phyloP scores from a whole-genome alignment of 2,329 filamentous ascomycete species.

The Paecilomyces sp. region DNA sequence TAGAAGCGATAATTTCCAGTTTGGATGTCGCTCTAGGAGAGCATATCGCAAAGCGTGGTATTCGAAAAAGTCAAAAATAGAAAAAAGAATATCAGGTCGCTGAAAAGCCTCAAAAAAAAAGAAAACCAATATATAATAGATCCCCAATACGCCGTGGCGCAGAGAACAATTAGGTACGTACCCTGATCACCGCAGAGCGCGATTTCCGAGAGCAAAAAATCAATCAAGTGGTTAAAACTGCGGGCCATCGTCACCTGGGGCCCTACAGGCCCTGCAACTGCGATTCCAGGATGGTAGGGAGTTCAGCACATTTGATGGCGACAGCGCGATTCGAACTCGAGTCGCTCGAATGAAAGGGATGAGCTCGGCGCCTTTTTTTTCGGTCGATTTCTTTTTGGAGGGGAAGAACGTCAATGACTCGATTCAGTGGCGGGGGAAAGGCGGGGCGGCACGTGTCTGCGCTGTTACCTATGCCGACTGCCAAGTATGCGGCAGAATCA shows the following conservation, averaged over 20 bases:
- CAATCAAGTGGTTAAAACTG: constrained; percentile 50
- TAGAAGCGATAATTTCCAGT: not conserved
- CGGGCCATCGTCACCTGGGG: constrained; percentile 32
- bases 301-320: not conserved
- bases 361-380: not conserved
- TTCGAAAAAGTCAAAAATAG: not conserved
- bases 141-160: no score
- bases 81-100: not conserved
- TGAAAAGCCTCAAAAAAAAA: constrained; percentile 10
- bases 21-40: not conserved
- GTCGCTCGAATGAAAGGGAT: constrained; percentile 5
- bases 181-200: constrained; percentile 53
- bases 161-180: constrained; percentile 29
- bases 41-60: not conserved
- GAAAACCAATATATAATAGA: constrained; percentile 1
- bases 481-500: not conserved
- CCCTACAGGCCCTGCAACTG: not conserved
- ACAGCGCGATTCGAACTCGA: constrained; percentile 8
- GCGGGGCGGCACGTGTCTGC: not conserved
- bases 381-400: not conserved
- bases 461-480: not conserved
- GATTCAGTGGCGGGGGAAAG: not conserved
- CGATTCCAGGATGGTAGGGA: not conserved
- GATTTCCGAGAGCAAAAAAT: constrained; percentile 53
- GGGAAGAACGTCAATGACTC: not conserved